Evolutionary conservation across 2,329 filamentous ascomycete species (phyloP).

Genomic region (Xylaria sp.): DNA sequence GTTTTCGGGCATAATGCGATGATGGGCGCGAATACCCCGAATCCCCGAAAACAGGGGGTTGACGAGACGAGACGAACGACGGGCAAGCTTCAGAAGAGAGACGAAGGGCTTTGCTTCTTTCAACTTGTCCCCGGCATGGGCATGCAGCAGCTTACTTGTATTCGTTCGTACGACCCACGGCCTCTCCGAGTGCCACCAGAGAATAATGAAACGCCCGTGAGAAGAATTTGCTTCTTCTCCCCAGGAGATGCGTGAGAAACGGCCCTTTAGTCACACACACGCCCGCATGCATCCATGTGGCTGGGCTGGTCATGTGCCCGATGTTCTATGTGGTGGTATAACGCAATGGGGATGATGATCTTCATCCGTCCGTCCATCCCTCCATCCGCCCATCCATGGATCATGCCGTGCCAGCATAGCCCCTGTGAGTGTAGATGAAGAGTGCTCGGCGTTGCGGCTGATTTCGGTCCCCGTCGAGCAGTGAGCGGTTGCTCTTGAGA

Average conservation of each 20-base stretch:
- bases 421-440: neutral
- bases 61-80: neutral
- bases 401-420: conserved; percentile 1
- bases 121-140: neutral
- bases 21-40: neutral
- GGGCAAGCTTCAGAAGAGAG: neutral
- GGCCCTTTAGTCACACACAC: conserved; percentile 10
- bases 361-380: neutral
- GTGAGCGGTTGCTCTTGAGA: too few species aligned
- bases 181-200: conserved; percentile 2
- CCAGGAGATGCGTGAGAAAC: conserved; percentile 16
- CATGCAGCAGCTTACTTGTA: conserved; percentile 8
- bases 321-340: conserved; percentile 15
- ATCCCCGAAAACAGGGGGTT: conserved; percentile 7
- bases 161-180: conserved; percentile 2
- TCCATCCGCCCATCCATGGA: neutral
- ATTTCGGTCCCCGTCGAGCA: neutral
- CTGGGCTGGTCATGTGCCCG: conserved; percentile 18
- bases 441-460: conserved; percentile 13
- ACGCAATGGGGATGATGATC: conserved; percentile 7
- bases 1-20: conserved; percentile 7
- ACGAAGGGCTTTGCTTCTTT: too few species aligned
- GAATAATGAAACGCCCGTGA: conserved; percentile 4
- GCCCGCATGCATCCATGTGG: conserved; percentile 12
- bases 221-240: conserved; percentile 1